Base-by-base conservation (phyloP, 306 rosid genomes). In the Hylodesmum podocarpum region DNA sequence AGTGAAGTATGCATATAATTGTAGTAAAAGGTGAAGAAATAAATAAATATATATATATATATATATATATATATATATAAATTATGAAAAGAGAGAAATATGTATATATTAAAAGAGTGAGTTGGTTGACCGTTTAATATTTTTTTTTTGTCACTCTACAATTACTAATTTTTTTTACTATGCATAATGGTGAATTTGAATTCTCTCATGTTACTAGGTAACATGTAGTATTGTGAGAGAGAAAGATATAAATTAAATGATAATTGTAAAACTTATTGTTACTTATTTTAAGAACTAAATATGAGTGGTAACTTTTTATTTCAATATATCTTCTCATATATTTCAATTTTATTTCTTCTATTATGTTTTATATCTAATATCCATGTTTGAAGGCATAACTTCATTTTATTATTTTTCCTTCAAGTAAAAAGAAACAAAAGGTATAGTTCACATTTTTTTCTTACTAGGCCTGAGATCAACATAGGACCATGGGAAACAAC, bases 401-500 rank as follows among this genome's bases (percentile, higher is more conserved):
- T 27, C 3, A 54, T 53, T 39, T 72, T 1, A 22, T 72, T 53
- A 15, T n/a, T n/a, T 33, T 31, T 31, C 21, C 7, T 61, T 61
- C n/a, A 6, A 31, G 3, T 3, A 33, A 31, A 31, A 31, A 1
- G 6, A 29, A 58, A 29, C 13, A 0, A 57, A 57, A 6, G 19
- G 18, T 31, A 31, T 29, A 59, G 1, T 62, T 5, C 11, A 2
- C 50, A 1, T 15, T n/a, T 57, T 49, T 58, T 4, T 5, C 25
- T 40, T 58, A 53, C 1, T 34, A 87, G 91, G 91, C 28, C 78
- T 19, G 91, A 87, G 82, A 70, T 73, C 9, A 28, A 65, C 74
- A 77, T 87, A 68, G 77, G 75, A 54, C 87, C 91, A 59, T 87
- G 91, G 91, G 81, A 61, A 54, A 7, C 46, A 37, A 53, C 71